phyloP scores from a whole-genome alignment of 441 rosid species.

The Flueggea neowawraea region DNA sequence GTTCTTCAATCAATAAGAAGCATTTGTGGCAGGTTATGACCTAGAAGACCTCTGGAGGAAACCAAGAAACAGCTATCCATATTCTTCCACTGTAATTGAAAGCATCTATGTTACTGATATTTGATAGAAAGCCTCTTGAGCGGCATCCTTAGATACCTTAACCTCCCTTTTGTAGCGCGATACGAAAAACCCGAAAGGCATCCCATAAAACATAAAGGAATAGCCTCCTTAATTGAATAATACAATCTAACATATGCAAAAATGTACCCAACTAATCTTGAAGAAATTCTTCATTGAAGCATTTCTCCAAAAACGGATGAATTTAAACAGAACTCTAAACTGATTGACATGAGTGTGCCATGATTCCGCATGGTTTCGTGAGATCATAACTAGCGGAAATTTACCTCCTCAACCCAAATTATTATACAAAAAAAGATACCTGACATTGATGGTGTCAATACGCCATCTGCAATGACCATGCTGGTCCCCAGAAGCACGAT shows the following conservation, averaged over 20 bases:
- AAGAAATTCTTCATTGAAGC: too few species aligned
- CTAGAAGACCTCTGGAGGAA: neutral
- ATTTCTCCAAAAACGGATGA: too few species aligned
- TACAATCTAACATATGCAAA: too few species aligned
- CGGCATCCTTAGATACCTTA: too few species aligned
- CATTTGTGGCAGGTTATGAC: neutral
- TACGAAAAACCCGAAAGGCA: too few species aligned
- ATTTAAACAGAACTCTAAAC: too few species aligned
- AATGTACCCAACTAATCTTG: neutral
- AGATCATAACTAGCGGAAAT: too few species aligned
- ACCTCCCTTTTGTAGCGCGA: too few species aligned
- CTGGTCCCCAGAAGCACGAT: slow-evolving; percentile 32
- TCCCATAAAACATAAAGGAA: too few species aligned
- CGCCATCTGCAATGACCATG: slow-evolving; percentile 37
- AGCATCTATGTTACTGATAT: neutral
- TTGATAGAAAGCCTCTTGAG: neutral
- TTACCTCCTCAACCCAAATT: neutral
- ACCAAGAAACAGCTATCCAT: neutral
- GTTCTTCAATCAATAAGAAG: neutral
- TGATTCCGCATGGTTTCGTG: too few species aligned
- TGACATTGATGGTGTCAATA: slow-evolving; percentile 37
- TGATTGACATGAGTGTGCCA: too few species aligned
- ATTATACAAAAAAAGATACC: slow-evolving; percentile 11
- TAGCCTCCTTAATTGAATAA: too few species aligned
- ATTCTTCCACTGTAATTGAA: neutral